Base-by-base conservation (phyloP, 768 basidiomycete species). In the Leccinellum luteum region DNA sequence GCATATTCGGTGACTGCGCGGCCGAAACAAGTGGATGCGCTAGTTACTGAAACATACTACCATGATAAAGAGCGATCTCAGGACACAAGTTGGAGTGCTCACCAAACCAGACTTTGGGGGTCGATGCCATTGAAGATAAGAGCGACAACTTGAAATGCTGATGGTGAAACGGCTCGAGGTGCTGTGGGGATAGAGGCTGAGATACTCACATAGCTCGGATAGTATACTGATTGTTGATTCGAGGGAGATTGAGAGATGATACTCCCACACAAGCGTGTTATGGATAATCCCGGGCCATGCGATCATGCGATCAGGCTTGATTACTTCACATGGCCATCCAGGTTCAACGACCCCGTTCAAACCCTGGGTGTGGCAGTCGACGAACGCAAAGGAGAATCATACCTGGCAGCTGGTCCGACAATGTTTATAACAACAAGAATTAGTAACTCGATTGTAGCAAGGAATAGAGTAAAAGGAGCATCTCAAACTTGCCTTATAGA, bases 11-110 rank as follows among this genome's bases (percentile, higher is more conserved):
- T 68, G 30, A 76, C 66, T 10, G 63, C 56, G 6, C 68, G 73
- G 17, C 78, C 79, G 34, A 80, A 69, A 30, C 77, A 77, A 12
- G 73, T 47, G 6, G 74, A 75, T 9, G 76, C 66, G 25, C 79
- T 76, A 7, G 76, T 79, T 23, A 79, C 80, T 78, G 54, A 51
- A 28, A 48, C 30, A 4, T 31, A 12, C 2, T 7, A 3, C 45
- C 17, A 34, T 15, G n/a, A 55, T 27, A 25, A 23, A 31, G 28
- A 12, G 2, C 27, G 6, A 19, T 45, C 43, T 15, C 4, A 19
- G 32, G 12, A 27, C 21, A 38, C 35, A 38, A 38, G 3, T 6
- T 12, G 48, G n/a, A 19, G 7, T 13, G 28, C 68, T 57, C 43
- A 70, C 67, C 56, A 45, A 68, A 63, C 67, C 67, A 68, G 35